A percentile compares a stretch with the other conserved stretches of the same genome.
Conservation (phyloP, 352 stramenopile species). For the Phytophthora capsici region DNA sequence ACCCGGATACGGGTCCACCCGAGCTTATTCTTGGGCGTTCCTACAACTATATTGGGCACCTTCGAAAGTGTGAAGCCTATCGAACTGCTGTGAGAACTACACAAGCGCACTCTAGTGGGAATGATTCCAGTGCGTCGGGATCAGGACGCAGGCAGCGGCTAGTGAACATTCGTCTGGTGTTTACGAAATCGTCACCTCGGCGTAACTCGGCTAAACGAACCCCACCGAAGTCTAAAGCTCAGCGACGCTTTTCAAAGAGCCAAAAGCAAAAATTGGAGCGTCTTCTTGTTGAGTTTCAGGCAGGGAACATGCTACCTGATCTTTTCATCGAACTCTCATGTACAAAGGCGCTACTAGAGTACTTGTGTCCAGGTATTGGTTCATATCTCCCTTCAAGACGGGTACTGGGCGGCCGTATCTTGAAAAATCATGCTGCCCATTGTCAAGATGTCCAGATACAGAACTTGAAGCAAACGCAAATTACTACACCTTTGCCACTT, state of each 20-base stretch:
- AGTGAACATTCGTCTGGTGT: neutral
- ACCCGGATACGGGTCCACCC: neutral
- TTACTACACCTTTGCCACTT: no score
- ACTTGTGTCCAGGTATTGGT: neutral
- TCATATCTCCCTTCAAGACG: neutral
- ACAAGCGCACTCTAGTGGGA: neutral
- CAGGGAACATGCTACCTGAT: constrained; percentile 3
- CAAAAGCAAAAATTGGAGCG: constrained; percentile 12
- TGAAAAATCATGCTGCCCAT: neutral
- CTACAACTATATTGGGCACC: constrained; percentile 5
- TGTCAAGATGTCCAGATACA: neutral
- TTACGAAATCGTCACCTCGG: neutral
- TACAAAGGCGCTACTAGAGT: constrained; percentile 2
- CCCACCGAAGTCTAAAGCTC: neutral
- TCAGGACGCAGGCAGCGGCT: neutral
- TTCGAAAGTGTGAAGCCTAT: neutral
- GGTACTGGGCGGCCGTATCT: neutral
- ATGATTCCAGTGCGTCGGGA: neutral
- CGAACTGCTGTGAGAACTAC: neutral
- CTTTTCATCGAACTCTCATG: constrained; percentile 8
- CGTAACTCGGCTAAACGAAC: neutral
- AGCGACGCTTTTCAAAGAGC: constrained; percentile 3
- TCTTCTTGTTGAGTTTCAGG: no score
- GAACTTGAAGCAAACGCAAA: constrained; percentile 7
- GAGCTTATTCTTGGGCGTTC: neutral